phyloP scores from a whole-genome alignment of 306 rosid genomes.

The Trifolium dubium region DNA sequence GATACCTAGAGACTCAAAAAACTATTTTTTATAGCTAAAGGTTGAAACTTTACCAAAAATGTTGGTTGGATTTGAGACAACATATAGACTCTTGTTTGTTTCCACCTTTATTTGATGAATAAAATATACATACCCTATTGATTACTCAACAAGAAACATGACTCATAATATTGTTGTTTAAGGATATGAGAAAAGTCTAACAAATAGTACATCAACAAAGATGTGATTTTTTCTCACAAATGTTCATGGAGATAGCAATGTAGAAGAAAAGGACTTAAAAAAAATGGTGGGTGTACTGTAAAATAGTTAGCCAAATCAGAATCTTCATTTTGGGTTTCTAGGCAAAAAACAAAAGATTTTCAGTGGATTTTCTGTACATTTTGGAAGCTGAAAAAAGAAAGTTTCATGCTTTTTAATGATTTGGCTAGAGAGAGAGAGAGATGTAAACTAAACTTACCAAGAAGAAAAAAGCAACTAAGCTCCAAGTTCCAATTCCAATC shows the following conservation, averaged over 20 bases:
- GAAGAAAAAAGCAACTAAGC: constrained; percentile 16
- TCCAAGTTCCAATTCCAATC: constrained; percentile 18
- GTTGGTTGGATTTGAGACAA: constrained; percentile 23
- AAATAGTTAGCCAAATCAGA: constrained; percentile 29
- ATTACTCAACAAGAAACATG: constrained; percentile 40
- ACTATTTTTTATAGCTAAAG: constrained; percentile 1
- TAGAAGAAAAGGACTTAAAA: constrained; percentile 13
- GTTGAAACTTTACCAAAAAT: constrained; percentile 24
- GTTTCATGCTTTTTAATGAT: constrained; percentile 17
- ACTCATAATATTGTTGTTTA: constrained; percentile 20
- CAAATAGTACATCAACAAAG: neutral
- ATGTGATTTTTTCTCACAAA: neutral
- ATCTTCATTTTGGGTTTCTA: constrained; percentile 11
- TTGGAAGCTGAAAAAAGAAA: constrained; percentile 1
- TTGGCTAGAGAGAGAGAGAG: constrained; percentile 8
- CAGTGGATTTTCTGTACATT: constrained; percentile 6
- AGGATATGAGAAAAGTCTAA: neutral
- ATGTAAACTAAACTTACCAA: constrained; percentile 34
- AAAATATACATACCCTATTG: neutral
- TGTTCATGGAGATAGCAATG: constrained; percentile 30
- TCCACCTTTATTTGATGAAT: neutral
- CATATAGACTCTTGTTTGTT: constrained; percentile 12
- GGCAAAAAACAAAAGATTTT: neutral
- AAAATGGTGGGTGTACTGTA: neutral
- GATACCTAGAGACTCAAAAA: constrained; percentile 25